Base-by-base conservation (phyloP, 345 rosid genomes). In the Populus alba region DNA sequence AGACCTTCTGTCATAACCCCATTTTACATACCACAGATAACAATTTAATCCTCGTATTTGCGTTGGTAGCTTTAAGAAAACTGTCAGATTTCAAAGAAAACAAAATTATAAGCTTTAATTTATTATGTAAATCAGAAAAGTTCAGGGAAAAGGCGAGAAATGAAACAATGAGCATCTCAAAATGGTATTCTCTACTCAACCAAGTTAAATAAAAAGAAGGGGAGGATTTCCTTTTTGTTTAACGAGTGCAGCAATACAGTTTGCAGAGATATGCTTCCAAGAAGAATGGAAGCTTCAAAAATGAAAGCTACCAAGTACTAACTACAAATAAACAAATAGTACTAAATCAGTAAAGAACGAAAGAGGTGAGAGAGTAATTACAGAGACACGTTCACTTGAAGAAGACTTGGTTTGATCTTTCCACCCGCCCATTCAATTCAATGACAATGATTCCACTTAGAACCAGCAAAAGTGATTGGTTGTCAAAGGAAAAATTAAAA, bases 401-500 rank as follows among this genome's bases (percentile, higher is more conserved):
- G 82, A 83, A 59, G 81, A 82, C 67, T 1, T 72, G 33, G 71
- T 72, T 69, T 78, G 78, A 47, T 81, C 73, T 84, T 81, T 77
- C 83, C 70, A 75, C 76, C 83, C 86, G 81, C 79, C 81, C 81
- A 81, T 81, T 86, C 65, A n/a, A 43, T 59, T n/a, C 80, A 78
- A 86, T 87, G 91, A 84, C 88, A 83, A 78, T 71, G 82, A 85
- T 83, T 82, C 85, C 84, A 83, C 81, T 72, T 74, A 68, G 62
- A 67, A 66, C 75, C 76, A 78, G 73, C 68, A 74, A 84, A 81
- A 78, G 57, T n/a, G 74, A 72, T 37, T 63, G 20, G 25, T 59
- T 49, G 27, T 71, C 7, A 17, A 35, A 12, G 47, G 57, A 25
- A 16, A 68, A 38, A 23, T 4, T 33, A 4, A 71, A 18, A 71